A percentile compares a stretch with the other conserved stretches of the same genome.
Conservation (phyloP, 129 eudicot species). For the Mikania micrantha region DNA sequence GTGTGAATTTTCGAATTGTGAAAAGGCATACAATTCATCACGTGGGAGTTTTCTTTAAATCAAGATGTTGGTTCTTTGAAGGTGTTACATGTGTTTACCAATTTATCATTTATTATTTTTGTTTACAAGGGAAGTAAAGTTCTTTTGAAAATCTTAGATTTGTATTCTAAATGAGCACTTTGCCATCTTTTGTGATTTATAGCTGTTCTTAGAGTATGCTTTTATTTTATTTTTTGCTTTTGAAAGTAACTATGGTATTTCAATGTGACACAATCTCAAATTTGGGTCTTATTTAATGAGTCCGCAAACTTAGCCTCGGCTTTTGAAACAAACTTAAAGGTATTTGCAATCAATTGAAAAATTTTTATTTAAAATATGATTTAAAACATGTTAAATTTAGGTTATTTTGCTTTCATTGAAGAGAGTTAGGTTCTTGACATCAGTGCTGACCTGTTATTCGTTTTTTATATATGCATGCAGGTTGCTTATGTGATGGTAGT, state of each 20-base stretch:
- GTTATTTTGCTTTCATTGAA: conserved; percentile 30
- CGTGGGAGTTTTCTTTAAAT: conserved; percentile 37
- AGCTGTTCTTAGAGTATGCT: conserved; percentile 9
- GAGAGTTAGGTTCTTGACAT: conserved; percentile 92
- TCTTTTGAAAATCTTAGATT: not conserved
- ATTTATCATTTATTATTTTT: not conserved
- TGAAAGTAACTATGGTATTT: not conserved
- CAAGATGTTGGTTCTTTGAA: conserved; percentile 11
- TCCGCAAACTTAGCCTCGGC: conserved; percentile 32
- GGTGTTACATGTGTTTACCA: conserved; percentile 4
- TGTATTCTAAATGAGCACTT: not conserved
- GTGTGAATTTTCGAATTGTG: conserved; percentile 78
- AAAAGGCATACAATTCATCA: conserved; percentile 77
- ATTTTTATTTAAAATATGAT: not conserved
- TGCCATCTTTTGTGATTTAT: not conserved
- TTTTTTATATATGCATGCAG: no score
- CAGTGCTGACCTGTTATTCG: no score
- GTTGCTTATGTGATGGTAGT: no score
- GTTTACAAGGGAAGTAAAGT: conserved; percentile 4
- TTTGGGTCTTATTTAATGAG: not conserved
- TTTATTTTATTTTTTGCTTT: not conserved
- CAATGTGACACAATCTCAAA: not conserved
- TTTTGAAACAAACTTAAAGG: conserved; percentile 95
- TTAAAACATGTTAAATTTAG: not conserved
- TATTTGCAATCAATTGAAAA: conserved; percentile 14